Evolutionary conservation across 192 early-diverging fungal species (phyloP), one percentile per base, ranked within the genome.

Genomic region (Dissophora globulifera): DNA sequence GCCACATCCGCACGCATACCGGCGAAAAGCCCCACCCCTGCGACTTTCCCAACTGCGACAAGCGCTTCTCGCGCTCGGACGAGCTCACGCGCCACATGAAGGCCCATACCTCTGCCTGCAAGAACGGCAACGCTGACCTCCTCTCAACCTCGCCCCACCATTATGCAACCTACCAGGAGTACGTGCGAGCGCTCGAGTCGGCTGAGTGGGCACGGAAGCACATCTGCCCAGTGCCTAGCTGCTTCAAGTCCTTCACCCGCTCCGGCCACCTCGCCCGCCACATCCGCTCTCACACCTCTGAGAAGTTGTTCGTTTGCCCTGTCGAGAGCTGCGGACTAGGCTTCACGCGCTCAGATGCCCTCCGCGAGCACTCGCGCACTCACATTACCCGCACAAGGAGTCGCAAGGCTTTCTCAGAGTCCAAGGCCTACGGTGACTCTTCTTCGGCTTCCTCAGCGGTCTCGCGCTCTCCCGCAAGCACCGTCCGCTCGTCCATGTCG

Each of bases 21-120:
- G 93, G 93, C 40, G 93, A 94, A 78, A 88, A 89, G 47, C 93
- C 93, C 16, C 89, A 93, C 71, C 79, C 82, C 16, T 95, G 93
- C 80, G 86, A 86, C 46, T 89, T 88, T 50, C 82, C 88, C 26
- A 89, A 89, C 51, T 95, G 93, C 81, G 87, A 87, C 63, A 91
- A 92, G 69, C 85, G 86, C 17, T 95, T 95, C 65, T 89, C 89
- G 9, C 83, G 92, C 29, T 89, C 87, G 15, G 91, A 91, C 71
- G 93, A 94, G 78, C 85, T 94, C 38, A 92, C 91, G 6, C 83
- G 93, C 26, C 93, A 94, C 74, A 63, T 75, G 56, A 81, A 87
- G 48, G 84, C 84, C 53, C 89, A 90, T 62, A 81, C 80, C 23
- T 83, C 85, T 12, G 65, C 81, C 19, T 83, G 67, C 56, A 85